These are phyloP conservation scores for Cochlearia excelsa DNA, from an alignment of 345 rosid species.

Conservation along the genomic window DNA sequence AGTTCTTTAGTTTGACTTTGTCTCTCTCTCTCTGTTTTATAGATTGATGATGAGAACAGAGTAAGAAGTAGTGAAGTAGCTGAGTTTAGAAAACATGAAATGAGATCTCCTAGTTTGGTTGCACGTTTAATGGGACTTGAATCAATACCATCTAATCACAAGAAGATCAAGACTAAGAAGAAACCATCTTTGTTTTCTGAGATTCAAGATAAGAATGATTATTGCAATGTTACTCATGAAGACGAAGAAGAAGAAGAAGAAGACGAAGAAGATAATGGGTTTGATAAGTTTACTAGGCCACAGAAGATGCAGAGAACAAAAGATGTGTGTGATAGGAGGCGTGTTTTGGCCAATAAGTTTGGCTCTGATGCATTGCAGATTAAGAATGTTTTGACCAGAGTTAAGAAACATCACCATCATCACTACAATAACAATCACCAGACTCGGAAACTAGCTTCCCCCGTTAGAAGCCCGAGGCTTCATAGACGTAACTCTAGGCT, in stretches of 20 bases:
- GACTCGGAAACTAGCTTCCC: slow-evolving; percentile 56
- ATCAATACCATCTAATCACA: slow-evolving; percentile 56
- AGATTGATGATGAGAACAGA: slow-evolving; percentile 86
- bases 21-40: slow-evolving; percentile 5
- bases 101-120: slow-evolving; percentile 73
- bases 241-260: slow-evolving; percentile 24
- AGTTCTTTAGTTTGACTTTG: not conserved
- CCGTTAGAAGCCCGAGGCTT: slow-evolving; percentile 62
- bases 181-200: slow-evolving; percentile 4
- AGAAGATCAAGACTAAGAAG: slow-evolving; percentile 46
- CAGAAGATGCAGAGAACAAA: slow-evolving; percentile 80
- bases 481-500: slow-evolving; percentile 57
- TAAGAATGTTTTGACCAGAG: slow-evolving; percentile 59
- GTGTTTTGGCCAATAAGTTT: slow-evolving; percentile 57
- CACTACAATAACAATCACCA: slow-evolving; percentile 44
- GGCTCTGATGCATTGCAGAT: slow-evolving; percentile 83
- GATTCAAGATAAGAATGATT: slow-evolving; percentile 33
- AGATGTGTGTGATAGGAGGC: slow-evolving; percentile 50
- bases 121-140: slow-evolving; percentile 98
- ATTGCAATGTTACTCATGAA: slow-evolving; percentile 6
- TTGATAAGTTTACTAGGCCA: slow-evolving; percentile 51
- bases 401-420: slow-evolving; percentile 50
- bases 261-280: slow-evolving; percentile 18
- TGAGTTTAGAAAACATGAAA: slow-evolving; percentile 52
- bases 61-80: slow-evolving; percentile 45